phyloP scores from a whole-genome alignment of 148 eudicot species.

The Camellia granthamiana region DNA sequence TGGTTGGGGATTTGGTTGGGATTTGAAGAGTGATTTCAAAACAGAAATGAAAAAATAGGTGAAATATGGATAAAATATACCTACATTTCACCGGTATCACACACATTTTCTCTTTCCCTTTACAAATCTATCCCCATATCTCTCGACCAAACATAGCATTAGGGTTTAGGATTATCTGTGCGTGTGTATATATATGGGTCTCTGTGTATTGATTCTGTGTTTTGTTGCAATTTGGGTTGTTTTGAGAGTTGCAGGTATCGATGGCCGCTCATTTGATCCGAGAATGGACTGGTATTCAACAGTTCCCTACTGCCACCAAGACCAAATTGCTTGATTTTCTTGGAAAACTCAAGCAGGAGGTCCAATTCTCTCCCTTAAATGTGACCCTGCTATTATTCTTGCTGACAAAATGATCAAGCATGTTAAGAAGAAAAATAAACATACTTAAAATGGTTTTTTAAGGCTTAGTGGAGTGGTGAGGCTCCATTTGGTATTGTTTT shows the following conservation, averaged over 20 bases:
- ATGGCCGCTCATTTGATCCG: conserved; percentile 45
- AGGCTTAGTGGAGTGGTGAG: background rate
- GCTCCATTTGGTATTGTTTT: background rate
- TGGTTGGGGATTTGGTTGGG: too few species aligned
- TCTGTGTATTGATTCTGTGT: background rate
- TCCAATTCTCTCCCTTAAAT: conserved; percentile 9
- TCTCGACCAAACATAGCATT: too few species aligned
- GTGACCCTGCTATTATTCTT: background rate
- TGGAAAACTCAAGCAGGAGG: conserved; percentile 78
- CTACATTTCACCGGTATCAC: too few species aligned
- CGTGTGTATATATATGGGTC: background rate
- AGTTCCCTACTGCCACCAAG: conserved; percentile 84
- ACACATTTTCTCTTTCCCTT: too few species aligned
- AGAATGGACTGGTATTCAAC: conserved; percentile 88
- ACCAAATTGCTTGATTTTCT: conserved; percentile 62
- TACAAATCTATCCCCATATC: too few species aligned
- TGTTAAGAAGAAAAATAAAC: background rate
- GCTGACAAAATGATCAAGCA: background rate
- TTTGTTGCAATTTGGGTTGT: background rate
- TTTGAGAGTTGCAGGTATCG: background rate
- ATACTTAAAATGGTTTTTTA: background rate
- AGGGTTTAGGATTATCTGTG: background rate
- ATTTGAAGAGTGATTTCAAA: too few species aligned
- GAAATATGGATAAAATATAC: too few species aligned
- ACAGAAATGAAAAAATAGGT: too few species aligned